Conservation (phyloP, 2,329 filamentous ascomycete genomes). For the Huntiella bhutanensis region DNA sequence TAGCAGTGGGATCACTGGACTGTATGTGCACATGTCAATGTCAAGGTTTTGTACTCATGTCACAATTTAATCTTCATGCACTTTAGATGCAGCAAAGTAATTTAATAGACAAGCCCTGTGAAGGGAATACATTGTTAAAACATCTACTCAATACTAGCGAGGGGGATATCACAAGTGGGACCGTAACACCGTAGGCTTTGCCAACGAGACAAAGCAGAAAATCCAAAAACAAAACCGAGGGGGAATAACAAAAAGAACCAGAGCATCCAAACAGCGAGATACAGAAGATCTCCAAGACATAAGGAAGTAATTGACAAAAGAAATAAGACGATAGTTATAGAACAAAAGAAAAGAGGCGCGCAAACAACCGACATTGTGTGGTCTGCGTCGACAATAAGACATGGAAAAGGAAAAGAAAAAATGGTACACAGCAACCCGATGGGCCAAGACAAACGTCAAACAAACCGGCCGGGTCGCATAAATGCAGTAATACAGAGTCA, state of each 20-base stretch:
- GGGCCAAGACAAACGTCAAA: neutral
- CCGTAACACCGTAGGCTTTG: too few relatives aligned
- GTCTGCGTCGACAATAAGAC: neutral
- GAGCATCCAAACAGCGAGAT: neutral
- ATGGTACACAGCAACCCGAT: slow-evolving; percentile 1
- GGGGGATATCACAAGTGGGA: too few relatives aligned
- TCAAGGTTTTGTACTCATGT: neutral
- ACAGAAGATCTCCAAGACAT: neutral
- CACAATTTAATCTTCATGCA: neutral
- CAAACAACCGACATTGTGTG: neutral
- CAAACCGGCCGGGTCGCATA: neutral
- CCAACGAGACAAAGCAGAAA: neutral
- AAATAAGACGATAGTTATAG: neutral
- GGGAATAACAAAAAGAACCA: neutral
- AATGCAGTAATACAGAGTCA: neutral
- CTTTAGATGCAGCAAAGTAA: neutral
- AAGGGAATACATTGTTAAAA: neutral
- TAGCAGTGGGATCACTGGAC: too few relatives aligned
- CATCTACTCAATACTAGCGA: neutral
- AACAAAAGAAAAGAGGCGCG: neutral
- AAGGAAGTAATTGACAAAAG: neutral
- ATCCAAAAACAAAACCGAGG: neutral
- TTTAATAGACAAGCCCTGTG: neutral
- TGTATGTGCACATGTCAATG: too few relatives aligned
- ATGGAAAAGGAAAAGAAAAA: neutral